A percentile compares a stretch with the other conserved stretches of the same genome.
phyloP scores from a whole-genome alignment of 148 eudicot species.

The Persicaria maculosa region DNA sequence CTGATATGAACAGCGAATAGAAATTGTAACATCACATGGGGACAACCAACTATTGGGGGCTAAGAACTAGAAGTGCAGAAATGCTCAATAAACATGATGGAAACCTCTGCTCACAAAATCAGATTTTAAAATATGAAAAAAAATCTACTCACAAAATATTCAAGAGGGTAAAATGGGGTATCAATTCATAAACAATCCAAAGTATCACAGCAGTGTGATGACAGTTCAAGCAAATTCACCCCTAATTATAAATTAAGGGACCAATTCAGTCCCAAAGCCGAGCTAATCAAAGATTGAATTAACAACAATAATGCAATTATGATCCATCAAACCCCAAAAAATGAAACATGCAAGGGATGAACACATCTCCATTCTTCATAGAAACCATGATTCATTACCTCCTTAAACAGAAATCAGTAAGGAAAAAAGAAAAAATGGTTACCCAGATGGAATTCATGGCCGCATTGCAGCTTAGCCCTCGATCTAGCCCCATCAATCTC shows the following conservation, averaged over 20 bases:
- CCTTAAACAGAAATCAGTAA: neutral
- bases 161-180: neutral
- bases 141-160: neutral
- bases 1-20: neutral
- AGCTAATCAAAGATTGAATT: neutral
- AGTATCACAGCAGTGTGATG: neutral
- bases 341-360: neutral
- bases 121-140: too few species aligned
- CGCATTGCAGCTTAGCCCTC: slow-evolving; percentile 51
- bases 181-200: neutral
- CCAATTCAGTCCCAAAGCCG: neutral
- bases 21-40: neutral
- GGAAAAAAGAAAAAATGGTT: slow-evolving; percentile 3
- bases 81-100: neutral
- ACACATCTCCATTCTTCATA: neutral
- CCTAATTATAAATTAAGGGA: neutral
- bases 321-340: neutral
- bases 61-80: neutral
- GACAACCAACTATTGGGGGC: neutral
- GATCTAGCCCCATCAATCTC: slow-evolving; percentile 35
- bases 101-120: neutral
- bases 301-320: neutral
- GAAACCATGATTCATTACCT: neutral
- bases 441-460: slow-evolving; percentile 68
- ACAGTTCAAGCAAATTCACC: neutral